Evolutionary conservation across 495 filamentous ascomycete genomes (phyloP).

Genomic region (Aspergillus hancockii): DNA sequence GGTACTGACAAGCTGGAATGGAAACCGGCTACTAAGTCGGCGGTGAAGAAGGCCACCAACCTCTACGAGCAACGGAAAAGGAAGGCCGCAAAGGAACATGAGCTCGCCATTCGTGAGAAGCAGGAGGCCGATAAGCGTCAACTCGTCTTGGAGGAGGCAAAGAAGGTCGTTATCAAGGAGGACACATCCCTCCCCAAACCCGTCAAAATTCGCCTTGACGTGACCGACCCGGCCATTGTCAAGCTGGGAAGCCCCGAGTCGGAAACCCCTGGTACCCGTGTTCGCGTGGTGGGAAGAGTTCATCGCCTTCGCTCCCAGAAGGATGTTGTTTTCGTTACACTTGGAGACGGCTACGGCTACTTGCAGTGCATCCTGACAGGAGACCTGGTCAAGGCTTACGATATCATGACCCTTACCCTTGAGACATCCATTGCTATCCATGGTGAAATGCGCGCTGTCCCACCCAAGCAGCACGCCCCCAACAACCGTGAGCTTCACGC

Average conservation of each 20-base stretch:
- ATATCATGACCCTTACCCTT: slow-evolving; percentile 82
- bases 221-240: slow-evolving; percentile 58
- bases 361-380: slow-evolving; percentile 88
- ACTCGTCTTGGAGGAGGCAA: slow-evolving; percentile 76
- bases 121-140: slow-evolving; percentile 69
- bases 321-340: slow-evolving; percentile 81
- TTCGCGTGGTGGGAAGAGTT: slow-evolving; percentile 82
- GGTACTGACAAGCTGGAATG: slow-evolving; percentile 61
- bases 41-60: slow-evolving; percentile 78
- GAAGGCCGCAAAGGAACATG: slow-evolving; percentile 72
- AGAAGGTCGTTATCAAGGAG: slow-evolving; percentile 81
- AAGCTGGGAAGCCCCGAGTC: slow-evolving; percentile 58
- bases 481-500: slow-evolving; percentile 90
- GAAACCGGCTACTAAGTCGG: slow-evolving; percentile 81
- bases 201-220: slow-evolving; percentile 70
- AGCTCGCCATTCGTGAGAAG: slow-evolving; percentile 67
- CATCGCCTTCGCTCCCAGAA: slow-evolving; percentile 85
- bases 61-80: slow-evolving; percentile 72
- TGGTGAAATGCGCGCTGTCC: slow-evolving; percentile 87
- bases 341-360: slow-evolving; percentile 86
- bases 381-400: slow-evolving; percentile 85
- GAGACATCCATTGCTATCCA: slow-evolving; percentile 86
- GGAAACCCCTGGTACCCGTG: slow-evolving; percentile 68
- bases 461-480: slow-evolving; percentile 75
- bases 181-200: slow-evolving; percentile 79